phyloP scores from a whole-genome alignment of 2,329 filamentous ascomycete genomes.

The Cladophialophora chaetospira region DNA sequence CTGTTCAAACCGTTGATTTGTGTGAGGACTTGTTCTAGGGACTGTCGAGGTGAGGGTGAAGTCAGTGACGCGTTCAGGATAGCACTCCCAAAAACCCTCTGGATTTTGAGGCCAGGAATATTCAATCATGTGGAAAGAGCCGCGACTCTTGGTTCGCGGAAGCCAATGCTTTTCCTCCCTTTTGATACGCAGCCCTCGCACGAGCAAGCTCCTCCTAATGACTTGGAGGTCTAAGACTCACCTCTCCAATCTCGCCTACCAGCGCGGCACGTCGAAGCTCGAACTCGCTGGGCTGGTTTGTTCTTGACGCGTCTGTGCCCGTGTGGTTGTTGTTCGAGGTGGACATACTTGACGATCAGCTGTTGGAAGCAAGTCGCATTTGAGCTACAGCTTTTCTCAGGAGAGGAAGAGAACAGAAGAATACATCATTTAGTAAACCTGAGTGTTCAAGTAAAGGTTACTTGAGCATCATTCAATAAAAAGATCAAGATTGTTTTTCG shows the following conservation, averaged over 20 bases:
- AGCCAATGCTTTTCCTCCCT: neutral
- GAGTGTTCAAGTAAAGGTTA: too few species aligned
- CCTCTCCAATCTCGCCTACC: constrained; percentile 32
- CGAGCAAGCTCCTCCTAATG: too few species aligned
- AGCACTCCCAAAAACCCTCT: too few species aligned
- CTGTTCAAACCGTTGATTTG: constrained; percentile 96
- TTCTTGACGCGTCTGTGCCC: constrained; percentile 30
- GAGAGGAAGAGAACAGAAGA: too few species aligned
- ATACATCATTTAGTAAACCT: too few species aligned
- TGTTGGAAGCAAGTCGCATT: too few species aligned
- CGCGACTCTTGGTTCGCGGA: neutral
- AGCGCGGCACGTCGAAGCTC: constrained; percentile 36
- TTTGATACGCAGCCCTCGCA: too few species aligned
- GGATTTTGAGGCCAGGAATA: too few species aligned
- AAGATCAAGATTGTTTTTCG: too few species aligned
- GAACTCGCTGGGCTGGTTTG: constrained; percentile 32
- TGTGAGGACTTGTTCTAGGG: constrained; percentile 84
- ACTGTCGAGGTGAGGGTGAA: constrained; percentile 36
- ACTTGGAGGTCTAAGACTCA: constrained; percentile 20
- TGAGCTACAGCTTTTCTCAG: too few species aligned
- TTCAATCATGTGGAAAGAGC: neutral
- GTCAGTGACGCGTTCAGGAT: constrained; percentile 4
- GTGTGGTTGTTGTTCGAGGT: constrained; percentile 1
- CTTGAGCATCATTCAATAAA: too few species aligned
- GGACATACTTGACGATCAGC: neutral